A percentile compares a stretch with the other conserved stretches of the same genome.
Conservation (phyloP, 2,329 filamentous ascomycete genomes). For the Tympanopsis confertula region DNA sequence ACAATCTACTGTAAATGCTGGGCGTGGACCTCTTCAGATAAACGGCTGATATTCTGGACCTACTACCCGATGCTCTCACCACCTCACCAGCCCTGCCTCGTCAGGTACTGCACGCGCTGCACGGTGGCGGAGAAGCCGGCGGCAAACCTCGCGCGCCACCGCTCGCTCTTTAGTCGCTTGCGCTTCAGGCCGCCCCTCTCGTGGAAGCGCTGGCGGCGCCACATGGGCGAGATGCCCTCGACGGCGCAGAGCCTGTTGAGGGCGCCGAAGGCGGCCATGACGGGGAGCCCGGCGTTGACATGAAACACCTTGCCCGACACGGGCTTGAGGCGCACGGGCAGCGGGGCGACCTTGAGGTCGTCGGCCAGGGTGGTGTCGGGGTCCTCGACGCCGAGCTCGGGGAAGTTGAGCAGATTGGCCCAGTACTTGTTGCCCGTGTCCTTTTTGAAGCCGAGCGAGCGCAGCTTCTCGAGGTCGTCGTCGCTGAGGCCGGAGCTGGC, state of each 20-base stretch:
- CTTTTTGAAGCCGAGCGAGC: too few relatives aligned
- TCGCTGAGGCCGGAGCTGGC: too few relatives aligned
- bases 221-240: slow-evolving; percentile 31
- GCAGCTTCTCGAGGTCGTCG: too few relatives aligned
- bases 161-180: slow-evolving; percentile 60
- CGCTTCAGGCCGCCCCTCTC: slow-evolving; percentile 66
- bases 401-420: too few relatives aligned
- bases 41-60: too few relatives aligned
- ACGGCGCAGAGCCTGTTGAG: slow-evolving; percentile 38
- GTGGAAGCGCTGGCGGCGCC: slow-evolving; percentile 49
- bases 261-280: slow-evolving; percentile 22
- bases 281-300: slow-evolving; percentile 28
- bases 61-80: too few relatives aligned
- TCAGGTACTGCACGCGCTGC: slow-evolving; percentile 55
- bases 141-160: slow-evolving; percentile 62
- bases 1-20: too few relatives aligned
- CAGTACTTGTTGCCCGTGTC: too few relatives aligned
- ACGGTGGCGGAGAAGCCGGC: slow-evolving; percentile 55
- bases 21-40: too few relatives aligned
- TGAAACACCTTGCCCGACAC: slow-evolving; percentile 30
- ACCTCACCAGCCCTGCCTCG: slow-evolving; percentile 67
- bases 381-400: not conserved
- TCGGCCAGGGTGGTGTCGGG: slow-evolving; percentile 10
- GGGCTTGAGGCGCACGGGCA: slow-evolving; percentile 10
- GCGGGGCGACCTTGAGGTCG: slow-evolving; percentile 9